These are phyloP conservation scores for Salvia hispanica DNA, from an alignment of 257 asterid species.

Conservation along the genomic window DNA sequence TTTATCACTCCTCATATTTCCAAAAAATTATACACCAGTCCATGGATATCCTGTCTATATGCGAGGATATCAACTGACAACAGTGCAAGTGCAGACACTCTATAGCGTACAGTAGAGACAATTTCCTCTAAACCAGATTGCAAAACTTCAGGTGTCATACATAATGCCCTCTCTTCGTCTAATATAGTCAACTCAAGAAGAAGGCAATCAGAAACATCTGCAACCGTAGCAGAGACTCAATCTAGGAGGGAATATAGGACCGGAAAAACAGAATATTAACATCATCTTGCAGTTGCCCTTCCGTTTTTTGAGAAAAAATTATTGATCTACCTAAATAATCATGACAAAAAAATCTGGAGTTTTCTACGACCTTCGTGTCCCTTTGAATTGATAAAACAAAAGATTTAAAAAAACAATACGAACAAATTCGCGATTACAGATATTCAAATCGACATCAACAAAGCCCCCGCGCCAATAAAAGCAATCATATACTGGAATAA, in stretches of 20 bases:
- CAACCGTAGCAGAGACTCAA: not conserved
- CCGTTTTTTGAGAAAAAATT: not conserved
- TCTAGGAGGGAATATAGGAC: not conserved
- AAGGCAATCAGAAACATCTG: constrained; percentile 17
- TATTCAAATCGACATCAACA: constrained; percentile 31
- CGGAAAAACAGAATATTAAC: not conserved
- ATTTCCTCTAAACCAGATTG: not conserved
- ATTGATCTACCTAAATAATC: not conserved
- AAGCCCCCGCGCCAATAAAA: constrained; percentile 10
- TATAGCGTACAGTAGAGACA: not conserved
- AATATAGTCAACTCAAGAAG: not conserved
- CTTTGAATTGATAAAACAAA: constrained; percentile 3
- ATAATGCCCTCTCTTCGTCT: not conserved
- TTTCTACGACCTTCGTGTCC: not conserved
- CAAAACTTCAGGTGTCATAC: not conserved
- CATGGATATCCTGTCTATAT: not conserved
- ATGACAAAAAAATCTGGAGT: not conserved
- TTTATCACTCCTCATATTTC: not conserved
- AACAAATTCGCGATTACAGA: constrained; percentile 11
- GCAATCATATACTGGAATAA: not conserved
- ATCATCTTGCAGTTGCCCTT: not conserved
- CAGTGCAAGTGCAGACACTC: not conserved
- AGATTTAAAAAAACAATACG: not conserved
- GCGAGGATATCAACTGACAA: not conserved
- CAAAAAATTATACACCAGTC: constrained; percentile 1